Percentiles rank a stretch among this genome's conserved stretches.
phyloP scores from a whole-genome alignment of 2,329 filamentous ascomycete genomes.

The Aureobasidium leucospermi region DNA sequence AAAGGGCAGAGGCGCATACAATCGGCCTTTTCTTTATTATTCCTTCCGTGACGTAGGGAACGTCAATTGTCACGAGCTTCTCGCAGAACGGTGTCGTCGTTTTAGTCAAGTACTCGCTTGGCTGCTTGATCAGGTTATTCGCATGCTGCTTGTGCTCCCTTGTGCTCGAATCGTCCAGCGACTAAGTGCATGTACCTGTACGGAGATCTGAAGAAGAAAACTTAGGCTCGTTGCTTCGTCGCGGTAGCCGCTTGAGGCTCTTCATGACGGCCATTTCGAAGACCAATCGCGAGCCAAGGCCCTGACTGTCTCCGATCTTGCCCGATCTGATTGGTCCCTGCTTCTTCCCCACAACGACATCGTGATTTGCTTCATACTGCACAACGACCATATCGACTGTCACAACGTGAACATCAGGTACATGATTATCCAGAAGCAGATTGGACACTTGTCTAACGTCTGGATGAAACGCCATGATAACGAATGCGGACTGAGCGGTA shows the following conservation, averaged over 20 bases:
- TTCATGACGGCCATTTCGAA: not conserved
- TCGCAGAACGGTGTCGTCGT: not conserved
- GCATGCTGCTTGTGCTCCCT: not conserved
- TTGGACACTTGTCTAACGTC: too few relatives aligned
- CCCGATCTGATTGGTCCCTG: not conserved
- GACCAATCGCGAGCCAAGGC: constrained; percentile 7
- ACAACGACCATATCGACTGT: not conserved
- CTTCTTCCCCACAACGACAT: not conserved
- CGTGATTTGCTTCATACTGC: not conserved
- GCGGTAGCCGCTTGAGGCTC: constrained; percentile 10
- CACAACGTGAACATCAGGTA: too few relatives aligned
- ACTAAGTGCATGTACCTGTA: not conserved
- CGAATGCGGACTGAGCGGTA: too few relatives aligned
- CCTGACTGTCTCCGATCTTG: not conserved
- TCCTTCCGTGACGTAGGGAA: constrained; percentile 8
- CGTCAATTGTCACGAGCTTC: constrained; percentile 7
- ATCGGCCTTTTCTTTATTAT: constrained; percentile 10
- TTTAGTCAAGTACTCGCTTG: not conserved
- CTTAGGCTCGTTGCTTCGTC: not conserved
- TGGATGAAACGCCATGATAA: too few relatives aligned
- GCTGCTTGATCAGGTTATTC: not conserved
- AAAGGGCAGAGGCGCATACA: constrained; percentile 9
- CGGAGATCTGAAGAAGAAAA: not conserved
- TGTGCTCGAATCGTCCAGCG: not conserved
- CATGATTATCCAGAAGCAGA: not conserved